Base-by-base conservation (phyloP, 2,329 filamentous ascomycete species). In the Leptographium galeiforme region DNA sequence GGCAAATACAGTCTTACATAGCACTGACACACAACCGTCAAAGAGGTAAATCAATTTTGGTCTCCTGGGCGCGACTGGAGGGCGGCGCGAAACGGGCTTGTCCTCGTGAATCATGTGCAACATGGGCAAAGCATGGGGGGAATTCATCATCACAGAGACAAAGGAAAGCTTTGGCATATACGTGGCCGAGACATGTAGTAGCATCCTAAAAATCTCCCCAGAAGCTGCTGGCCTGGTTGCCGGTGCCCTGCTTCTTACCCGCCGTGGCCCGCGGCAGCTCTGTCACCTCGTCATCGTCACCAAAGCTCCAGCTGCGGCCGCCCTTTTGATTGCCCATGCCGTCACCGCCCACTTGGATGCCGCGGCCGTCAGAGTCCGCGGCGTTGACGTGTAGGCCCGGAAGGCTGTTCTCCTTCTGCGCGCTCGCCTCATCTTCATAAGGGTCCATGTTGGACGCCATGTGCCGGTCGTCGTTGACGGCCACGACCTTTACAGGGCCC, bases 401-500 rank as follows among this genome's bases (percentile, higher is more conserved):
- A 51, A 68, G 70, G 55, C 62, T 68, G 63, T 78, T 78, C 63
- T 78, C 75, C 61, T 78, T 78, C 52, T 75, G 72, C 2, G 63
- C 66, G 12, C 13, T 18, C 7, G 10, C 8, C 78, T 77, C 63
- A 53, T 82, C 78, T 57, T 78, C 53, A 25, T 50, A 43, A 4
- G 48, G 82, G 65, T 74, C 79, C 74, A 80, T 84, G 68, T 85
- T 82, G 52, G 87, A 78, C 4, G 76, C 82, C 69, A 88, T 87
- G 66, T 79, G 75, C 58, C 79, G 79, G 57, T 81, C 78, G 52
- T 80, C 75, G 51, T 76, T 66, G 19, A 81, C 63, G 19, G 69
- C 70, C 63, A 72, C 52, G 61, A 18, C 67, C 39, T 66, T 63
- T 60, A 53, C 62, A 5, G 8, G 38, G 32, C 39, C 50, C 10